phyloP scores from a whole-genome alignment of 495 filamentous ascomycete genomes.

The Penicillium diatomitis region DNA sequence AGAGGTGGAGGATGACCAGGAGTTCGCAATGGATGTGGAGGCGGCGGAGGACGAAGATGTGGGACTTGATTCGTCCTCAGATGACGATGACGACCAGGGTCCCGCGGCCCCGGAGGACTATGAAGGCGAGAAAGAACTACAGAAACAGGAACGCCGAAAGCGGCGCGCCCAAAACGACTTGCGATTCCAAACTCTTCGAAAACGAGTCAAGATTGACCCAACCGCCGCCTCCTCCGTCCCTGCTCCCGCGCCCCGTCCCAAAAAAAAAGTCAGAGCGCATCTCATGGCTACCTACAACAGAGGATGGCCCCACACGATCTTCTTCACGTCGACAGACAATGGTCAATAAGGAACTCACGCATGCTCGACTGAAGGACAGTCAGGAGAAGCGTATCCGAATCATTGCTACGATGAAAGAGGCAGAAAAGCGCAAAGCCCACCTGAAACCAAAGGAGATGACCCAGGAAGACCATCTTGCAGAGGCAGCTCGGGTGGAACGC shows the following conservation, averaged over 20 bases:
- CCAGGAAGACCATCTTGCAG: conserved; percentile 75
- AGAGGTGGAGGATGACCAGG: conserved; percentile 78
- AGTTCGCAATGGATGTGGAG: conserved; percentile 59
- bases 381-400: conserved; percentile 71
- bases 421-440: conserved; percentile 67
- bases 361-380: conserved; percentile 72
- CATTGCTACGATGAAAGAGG: conserved; percentile 78
- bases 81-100: conserved; percentile 64
- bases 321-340: conserved; percentile 78
- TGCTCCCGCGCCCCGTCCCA: conserved; percentile 51
- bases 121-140: conserved; percentile 56
- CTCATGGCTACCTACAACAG: conserved; percentile 75
- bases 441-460: conserved; percentile 73
- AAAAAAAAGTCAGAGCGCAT: conserved; percentile 92
- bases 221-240: conserved; percentile 38
- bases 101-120: conserved; percentile 51
- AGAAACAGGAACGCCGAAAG: conserved; percentile 63
- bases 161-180: conserved; percentile 57
- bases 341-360: conserved; percentile 73
- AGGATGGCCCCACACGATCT: conserved; percentile 71
- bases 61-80: conserved; percentile 72
- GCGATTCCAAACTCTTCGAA: conserved; percentile 41
- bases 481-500: conserved; percentile 75
- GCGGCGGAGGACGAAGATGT: conserved; percentile 67
- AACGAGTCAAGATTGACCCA: conserved; percentile 58